Evolutionary conservation across 1,139 yeast genomes (phyloP), one percentile per base, ranked within the genome.

Genomic region (Pichia terricola): DNA sequence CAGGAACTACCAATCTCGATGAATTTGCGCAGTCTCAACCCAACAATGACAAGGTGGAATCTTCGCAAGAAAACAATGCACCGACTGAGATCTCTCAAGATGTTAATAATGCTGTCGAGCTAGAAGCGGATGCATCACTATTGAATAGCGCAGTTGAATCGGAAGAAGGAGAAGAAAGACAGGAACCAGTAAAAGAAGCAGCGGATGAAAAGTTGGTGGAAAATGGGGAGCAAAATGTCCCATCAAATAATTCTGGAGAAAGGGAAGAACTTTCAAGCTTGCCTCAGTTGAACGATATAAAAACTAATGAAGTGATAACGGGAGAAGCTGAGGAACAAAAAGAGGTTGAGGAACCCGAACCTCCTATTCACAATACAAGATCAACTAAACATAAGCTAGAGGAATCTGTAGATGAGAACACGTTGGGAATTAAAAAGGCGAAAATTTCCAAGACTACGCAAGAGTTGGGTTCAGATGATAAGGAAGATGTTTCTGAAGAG

Each of bases 351-450:
- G 22, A 16, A 16, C 22, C 22, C 22, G 22, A 16, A 16, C 22
- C 22, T 16, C 35, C 35, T 8, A 35, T 25, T 25, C 38, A 35
- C 28, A 26, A 35, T 25, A 35, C 38, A 9, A 28, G 30, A 26
- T 22, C 39, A 2, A 11, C 34, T 3, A 42, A 43, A 26, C 44
- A 40, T 26, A 44, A 44, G 16, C 42, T 35, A 22, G 41, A 41
- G 16, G 40, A 16, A 5, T 25, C 36, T 4, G 7, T 5, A n/a
- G 32, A 4, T 26, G 43, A 16, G 4, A 38, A 28, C 2, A 25
- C 10, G 2, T 37, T 5, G n/a, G 32, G 26, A 4, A 22, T 9
- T 1, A 34, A 34, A 34, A 34, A 22, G 25, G 8, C 25, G 25
- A 34, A 34, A 34, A 6, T 34, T 10, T 11, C 35, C 6, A 9